Conservation (phyloP, 345 rosid genomes). For the Citrus cavaleriei region DNA sequence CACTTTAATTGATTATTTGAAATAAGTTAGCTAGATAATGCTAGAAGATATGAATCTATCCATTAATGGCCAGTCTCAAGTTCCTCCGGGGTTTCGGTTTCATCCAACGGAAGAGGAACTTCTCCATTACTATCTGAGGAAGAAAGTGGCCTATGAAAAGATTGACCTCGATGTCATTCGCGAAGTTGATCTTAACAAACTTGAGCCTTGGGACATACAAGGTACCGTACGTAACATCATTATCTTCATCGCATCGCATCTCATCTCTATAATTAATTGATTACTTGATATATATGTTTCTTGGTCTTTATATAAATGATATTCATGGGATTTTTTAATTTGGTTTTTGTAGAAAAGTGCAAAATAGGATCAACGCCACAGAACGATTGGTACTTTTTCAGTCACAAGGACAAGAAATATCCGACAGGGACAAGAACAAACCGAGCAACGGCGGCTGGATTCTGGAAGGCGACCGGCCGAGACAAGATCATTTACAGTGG, state of each 20-base stretch:
- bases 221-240: conserved; percentile 32
- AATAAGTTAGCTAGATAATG: conserved; percentile 19
- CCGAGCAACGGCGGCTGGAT: conserved; percentile 88
- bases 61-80: conserved; percentile 88
- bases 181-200: conserved; percentile 98
- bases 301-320: not conserved
- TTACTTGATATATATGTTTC: not conserved
- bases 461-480: conserved; percentile 98
- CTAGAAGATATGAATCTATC: conserved; percentile 69
- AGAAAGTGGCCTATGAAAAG: conserved; percentile 79
- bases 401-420: conserved; percentile 96
- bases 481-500: conserved; percentile 87
- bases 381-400: conserved; percentile 97
- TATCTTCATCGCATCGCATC: too few species aligned
- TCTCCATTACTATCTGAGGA: conserved; percentile 85
- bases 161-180: conserved; percentile 96
- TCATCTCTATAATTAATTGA: not conserved
- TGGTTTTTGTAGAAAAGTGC: conserved; percentile 62
- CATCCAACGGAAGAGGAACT: conserved; percentile 99
- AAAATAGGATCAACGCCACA: conserved; percentile 91
- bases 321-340: not conserved
- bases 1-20: too few species aligned
- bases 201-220: conserved; percentile 99
- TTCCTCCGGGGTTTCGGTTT: conserved; percentile 98
- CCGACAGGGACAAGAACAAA: conserved; percentile 97